A percentile compares a stretch with the other conserved stretches of the same genome.
Evolutionary conservation across 805 yeast genomes (phyloP).

Genomic region (Starmerella vaccinii): DNA sequence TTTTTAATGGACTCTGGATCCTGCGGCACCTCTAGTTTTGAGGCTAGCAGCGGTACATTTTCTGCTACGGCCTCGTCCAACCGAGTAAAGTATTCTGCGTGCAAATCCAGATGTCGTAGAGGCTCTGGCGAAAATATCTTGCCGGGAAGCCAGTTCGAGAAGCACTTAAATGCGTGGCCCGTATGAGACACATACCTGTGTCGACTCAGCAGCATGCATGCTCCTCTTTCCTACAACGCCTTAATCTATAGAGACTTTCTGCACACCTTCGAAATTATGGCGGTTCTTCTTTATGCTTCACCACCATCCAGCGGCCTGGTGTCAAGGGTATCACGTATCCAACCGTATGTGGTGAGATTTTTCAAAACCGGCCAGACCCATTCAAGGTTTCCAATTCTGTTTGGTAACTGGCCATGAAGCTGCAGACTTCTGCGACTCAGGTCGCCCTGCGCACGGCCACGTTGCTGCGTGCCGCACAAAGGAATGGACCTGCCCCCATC

Average conservation of each 20-base stretch:
- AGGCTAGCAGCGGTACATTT: conserved; percentile 6
- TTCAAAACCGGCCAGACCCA: conserved; percentile 1
- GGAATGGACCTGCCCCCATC: conserved; percentile 31
- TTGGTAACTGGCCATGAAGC: conserved; percentile 42
- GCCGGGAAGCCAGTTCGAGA: conserved; percentile 6
- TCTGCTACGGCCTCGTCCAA: conserved; percentile 6
- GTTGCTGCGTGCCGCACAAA: conserved; percentile 50
- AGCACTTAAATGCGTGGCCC: neutral
- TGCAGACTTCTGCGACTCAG: conserved; percentile 62
- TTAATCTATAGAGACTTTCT: too few relatives aligned
- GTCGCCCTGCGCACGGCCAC: conserved; percentile 76
- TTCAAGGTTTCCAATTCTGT: neutral
- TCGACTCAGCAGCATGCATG: conserved; percentile 2
- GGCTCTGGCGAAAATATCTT: neutral
- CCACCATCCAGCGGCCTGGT: neutral
- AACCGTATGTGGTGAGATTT: conserved; percentile 4
- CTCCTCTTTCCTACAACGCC: too few relatives aligned
- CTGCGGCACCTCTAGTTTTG: neutral
- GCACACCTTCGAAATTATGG: neutral
- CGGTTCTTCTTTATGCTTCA: neutral
- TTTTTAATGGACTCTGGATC: neutral
- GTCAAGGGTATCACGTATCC: neutral
- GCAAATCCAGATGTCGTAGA: neutral
- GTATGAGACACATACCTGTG: neutral
- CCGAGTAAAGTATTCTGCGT: neutral